phyloP scores from a whole-genome alignment of 331 rosid species.

The Malus hybrid region DNA sequence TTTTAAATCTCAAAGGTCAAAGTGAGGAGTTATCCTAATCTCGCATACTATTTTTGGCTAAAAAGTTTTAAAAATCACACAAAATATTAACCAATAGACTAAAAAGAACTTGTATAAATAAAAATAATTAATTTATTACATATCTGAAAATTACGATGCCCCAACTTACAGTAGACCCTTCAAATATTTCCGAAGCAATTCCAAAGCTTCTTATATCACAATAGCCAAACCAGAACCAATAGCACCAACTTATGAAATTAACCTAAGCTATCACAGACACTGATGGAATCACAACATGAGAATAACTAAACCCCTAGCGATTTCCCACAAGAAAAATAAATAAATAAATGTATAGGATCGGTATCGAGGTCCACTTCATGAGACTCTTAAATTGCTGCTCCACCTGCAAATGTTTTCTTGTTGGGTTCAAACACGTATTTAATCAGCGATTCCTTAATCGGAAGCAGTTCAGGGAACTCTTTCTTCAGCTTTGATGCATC shows the following conservation, averaged over 20 bases:
- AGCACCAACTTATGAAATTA: background rate
- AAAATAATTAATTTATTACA: too few relatives aligned
- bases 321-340: background rate
- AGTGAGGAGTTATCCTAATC: too few relatives aligned
- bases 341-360: background rate
- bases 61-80: too few relatives aligned
- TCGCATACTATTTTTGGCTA: too few relatives aligned
- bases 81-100: too few relatives aligned
- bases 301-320: background rate
- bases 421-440: constrained; percentile 50
- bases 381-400: constrained; percentile 7
- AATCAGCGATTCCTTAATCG: constrained; percentile 53
- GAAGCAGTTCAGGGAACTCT: constrained; percentile 58
- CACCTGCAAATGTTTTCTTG: constrained; percentile 23
- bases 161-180: too few relatives aligned
- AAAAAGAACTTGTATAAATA: too few relatives aligned
- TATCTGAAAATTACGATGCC: too few relatives aligned
- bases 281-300: background rate
- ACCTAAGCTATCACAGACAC: background rate
- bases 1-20: too few relatives aligned
- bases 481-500: constrained; percentile 51
- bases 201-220: background rate
- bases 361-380: background rate
- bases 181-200: background rate
- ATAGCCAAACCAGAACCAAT: background rate